Base-by-base conservation (phyloP, 805 yeast genomes). In the Priceomyces medius region DNA sequence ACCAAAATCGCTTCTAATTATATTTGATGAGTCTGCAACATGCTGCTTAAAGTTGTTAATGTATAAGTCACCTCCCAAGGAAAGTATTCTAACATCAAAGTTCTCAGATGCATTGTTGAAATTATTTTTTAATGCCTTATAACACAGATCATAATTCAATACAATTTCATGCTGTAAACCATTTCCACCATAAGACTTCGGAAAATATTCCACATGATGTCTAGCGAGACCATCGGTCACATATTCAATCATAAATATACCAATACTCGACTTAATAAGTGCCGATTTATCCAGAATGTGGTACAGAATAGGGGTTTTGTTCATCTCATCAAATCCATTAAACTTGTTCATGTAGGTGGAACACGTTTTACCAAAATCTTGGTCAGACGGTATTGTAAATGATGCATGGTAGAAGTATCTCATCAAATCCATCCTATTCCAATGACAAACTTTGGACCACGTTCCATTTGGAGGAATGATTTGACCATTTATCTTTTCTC, bases 341-440 rank as follows among this genome's bases (percentile, higher is more conserved):
- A 58, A 53, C 1, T 52, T 51, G n/a, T 13, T 7, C 37, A 42
- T 31, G 7, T 61, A 52, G 1, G 72, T 74, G 2, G 71, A 62
- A 4, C 67, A 61, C 7, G 56, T 49, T 28, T 67, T 60, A 2
- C 58, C 64, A 62, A 73, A 75, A 49, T 81, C 84, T 16, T 62
- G 50, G 56, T 88, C 96, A 3, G 68, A 58, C 0, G 95, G 93
- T 18, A 85, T 56, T 2, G 83, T 64, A 60, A 91, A 90, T 0
- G 87, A 77, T 5, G 85, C 95, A 61, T 91, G 98, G 57, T 79
- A 79, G 35, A 88, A 63, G 56, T 85, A 91, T 55, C 97, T 72
- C 35, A 87, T 53, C 28, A 85, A 60, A 59, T 91, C 98, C 41
- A 87, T 65, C 44, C 88, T 74, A 60, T 91, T 83, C 98, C 98